Conservation (phyloP, 768 basidiomycete genomes). For the Clavaria fumosa region DNA sequence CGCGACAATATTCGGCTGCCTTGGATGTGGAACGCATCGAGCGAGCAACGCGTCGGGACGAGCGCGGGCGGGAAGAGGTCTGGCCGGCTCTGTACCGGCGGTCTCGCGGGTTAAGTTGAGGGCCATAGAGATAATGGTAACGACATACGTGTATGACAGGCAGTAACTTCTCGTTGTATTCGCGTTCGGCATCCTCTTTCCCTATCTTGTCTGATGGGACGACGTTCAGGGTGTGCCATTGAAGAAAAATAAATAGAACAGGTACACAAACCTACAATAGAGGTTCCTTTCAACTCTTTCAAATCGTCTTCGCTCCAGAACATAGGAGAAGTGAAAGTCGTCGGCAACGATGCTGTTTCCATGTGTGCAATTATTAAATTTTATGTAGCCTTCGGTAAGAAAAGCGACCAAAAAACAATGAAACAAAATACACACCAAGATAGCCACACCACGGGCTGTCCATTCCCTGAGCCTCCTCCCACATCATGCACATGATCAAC, state of each 20-base stretch:
- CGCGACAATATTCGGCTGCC: constrained; percentile 87
- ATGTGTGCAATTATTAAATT: background rate
- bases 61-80: constrained; percentile 52
- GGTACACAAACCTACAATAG: constrained; percentile 58
- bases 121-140: constrained; percentile 2
- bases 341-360: constrained; percentile 49
- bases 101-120: background rate
- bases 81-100: constrained; percentile 36
- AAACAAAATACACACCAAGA: constrained; percentile 33
- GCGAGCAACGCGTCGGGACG: constrained; percentile 36
- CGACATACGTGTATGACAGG: constrained; percentile 53
- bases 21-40: constrained; percentile 71
- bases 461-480: constrained; percentile 59
- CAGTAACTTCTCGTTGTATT: constrained; percentile 48
- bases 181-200: constrained; percentile 61
- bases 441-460: constrained; percentile 59
- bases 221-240: constrained; percentile 4
- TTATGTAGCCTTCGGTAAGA: too few species aligned
- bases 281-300: constrained; percentile 61
- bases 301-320: constrained; percentile 76
- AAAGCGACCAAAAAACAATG: too few species aligned
- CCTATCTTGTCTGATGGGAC: constrained; percentile 63
- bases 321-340: constrained; percentile 77
- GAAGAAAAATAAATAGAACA: background rate
- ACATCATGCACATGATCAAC: constrained; percentile 90